Evolutionary conservation across 148 eudicot species (phyloP), one percentile per base, ranked within the genome.

Genomic region (Fagopyrum tataricum): DNA sequence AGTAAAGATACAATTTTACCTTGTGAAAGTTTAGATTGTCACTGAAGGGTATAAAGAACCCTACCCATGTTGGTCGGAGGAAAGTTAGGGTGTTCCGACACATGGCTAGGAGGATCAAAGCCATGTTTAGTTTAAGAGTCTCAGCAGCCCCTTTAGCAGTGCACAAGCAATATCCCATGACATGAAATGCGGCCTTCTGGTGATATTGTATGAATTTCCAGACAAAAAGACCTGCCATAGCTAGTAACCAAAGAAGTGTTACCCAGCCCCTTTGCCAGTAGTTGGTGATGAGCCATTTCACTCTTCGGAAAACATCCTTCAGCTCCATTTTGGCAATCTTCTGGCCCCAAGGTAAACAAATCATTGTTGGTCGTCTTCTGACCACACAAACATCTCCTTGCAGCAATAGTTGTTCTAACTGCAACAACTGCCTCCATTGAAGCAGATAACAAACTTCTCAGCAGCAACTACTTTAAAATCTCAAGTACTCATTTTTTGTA

Each of bases 131-230:
- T 81, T 95, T 95, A 31, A 95, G 80, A 4, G 96, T 95, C 84
- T 95, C 99, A 0, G 97, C 99, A 6, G 97, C 99, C 12, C 99
- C 99, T 82, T 95, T 95, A 59, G 99, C 99, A 0, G 92, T 91
- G 48, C 96, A 81, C 44, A 91, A 26, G 76, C 99, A 95, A 73
- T 95, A 88, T 42, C 99, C 99, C 97, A 95, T 95, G 20, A 88
- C 85, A 3, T 87, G 82, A 80, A 90, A 95, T 3, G 91, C 97
- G 0, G 91, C 85, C 76, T 72, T 85, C 23, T 80, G 77, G 18
- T 81, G 82, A 74, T 95, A 95, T 62, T 95, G 96, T 12, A 81
- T 56, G 80, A 95, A 91, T 49, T 90, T 95, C 99, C 99, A 95
- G 3, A 84, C 47, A 72, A 95, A 95, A 21, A 95, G 85, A 0